A percentile compares a stretch with the other conserved stretches of the same genome.
These are phyloP conservation scores for Macrophomina tecta DNA, from an alignment of 2,329 filamentous ascomycete species.

Conservation along the genomic window DNA sequence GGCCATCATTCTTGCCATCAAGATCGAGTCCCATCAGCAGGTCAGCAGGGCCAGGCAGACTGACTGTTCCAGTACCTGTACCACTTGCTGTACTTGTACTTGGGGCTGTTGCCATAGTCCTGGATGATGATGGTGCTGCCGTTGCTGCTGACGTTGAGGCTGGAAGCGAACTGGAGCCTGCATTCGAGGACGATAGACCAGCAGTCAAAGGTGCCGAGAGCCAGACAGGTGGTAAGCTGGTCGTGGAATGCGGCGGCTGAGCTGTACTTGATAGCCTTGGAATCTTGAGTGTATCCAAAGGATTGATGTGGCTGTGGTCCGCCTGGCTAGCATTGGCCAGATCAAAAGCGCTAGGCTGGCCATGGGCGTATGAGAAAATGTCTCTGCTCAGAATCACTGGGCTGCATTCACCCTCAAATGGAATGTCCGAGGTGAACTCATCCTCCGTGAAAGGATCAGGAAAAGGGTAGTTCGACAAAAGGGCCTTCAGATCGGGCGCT, in stretches of 20 bases:
- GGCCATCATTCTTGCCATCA: conserved; percentile 30
- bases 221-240: conserved; percentile 24
- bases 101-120: conserved; percentile 3
- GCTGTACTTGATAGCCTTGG: conserved; percentile 30
- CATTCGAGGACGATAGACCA: not conserved
- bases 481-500: conserved; percentile 31
- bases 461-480: conserved; percentile 33
- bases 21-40: conserved; percentile 38
- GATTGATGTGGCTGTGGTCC: conserved; percentile 37
- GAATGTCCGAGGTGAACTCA: conserved; percentile 26
- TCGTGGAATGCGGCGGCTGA: conserved; percentile 18
- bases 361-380: conserved; percentile 47
- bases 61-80: conserved; percentile 34
- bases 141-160: not conserved
- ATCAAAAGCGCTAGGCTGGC: conserved; percentile 5
- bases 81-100: conserved; percentile 4
- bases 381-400: conserved; percentile 45
- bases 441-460: conserved; percentile 35
- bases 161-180: not conserved
- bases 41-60: conserved; percentile 42
- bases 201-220: conserved; percentile 24
- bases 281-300: conserved; percentile 39
- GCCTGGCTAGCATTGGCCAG: not conserved
- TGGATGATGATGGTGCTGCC: not conserved
- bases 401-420: conserved; percentile 34